phyloP scores from a whole-genome alignment of 305 asterid genomes.

The Rubia peregrina region DNA sequence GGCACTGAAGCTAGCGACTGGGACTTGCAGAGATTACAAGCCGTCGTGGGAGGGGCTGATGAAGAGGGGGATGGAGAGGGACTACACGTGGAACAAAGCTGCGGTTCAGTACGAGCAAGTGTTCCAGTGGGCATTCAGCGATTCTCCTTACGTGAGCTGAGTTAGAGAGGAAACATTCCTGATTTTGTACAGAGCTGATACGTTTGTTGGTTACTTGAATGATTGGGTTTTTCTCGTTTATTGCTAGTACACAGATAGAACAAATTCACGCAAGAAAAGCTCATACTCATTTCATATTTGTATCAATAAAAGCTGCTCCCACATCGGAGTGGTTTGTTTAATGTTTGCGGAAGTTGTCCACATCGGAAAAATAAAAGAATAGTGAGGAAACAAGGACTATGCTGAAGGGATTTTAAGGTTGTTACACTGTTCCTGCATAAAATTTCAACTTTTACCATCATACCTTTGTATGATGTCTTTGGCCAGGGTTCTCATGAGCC shows the following conservation, averaged over 20 bases:
- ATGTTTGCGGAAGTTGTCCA: slow-evolving; percentile 10
- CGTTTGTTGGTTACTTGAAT: neutral
- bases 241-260: too few species aligned
- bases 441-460: too few species aligned
- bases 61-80: slow-evolving; percentile 82
- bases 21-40: slow-evolving; percentile 58
- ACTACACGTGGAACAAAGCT: slow-evolving; percentile 81
- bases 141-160: slow-evolving; percentile 76
- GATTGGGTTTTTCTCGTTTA: too few species aligned
- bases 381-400: neutral
- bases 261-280: too few species aligned
- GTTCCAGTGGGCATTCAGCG: slow-evolving; percentile 71
- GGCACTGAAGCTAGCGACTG: slow-evolving; percentile 50
- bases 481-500: too few species aligned
- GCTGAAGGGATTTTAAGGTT: too few species aligned
- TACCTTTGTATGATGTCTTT: too few species aligned
- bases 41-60: slow-evolving; percentile 77
- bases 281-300: neutral
- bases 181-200: neutral
- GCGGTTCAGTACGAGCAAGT: slow-evolving; percentile 79
- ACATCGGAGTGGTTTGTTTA: neutral
- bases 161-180: slow-evolving; percentile 1
- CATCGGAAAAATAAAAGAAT: neutral
- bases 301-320: neutral
- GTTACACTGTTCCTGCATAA: too few species aligned